Evolutionary conservation across 352 stramenopile genomes (phyloP), one percentile per base, ranked within the genome.

Genomic region (Phytophthora hybrid): DNA sequence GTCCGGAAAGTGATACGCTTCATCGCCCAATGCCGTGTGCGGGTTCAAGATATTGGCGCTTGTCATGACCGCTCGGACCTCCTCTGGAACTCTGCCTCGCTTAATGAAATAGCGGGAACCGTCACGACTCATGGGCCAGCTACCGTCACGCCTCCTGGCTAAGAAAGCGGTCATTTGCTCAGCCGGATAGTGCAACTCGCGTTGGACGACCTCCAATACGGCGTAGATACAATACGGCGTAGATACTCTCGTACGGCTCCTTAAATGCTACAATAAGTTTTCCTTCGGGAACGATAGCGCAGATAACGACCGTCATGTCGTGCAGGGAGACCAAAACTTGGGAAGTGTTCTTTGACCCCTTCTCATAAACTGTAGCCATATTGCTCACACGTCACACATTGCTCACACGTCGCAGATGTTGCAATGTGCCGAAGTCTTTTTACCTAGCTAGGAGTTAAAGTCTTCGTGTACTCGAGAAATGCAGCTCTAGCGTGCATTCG

Each of bases 391-490:
- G 37, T 18, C 34, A 16, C 34, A 44, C 14, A 44, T 44, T 44
- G 13, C 3, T 44, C 34, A 44, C 37, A 44, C 37, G 39, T 46
- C 39, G 39, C 39, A 46, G 39, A 46, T 46, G n/a, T 46, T 18
- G 39, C 26, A 31, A 31, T 31, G 29, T 31, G 7, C 13, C 41
- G 18, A 49, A 49, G 41, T 49, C 18, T 44, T 16, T 3, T 44
- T 44, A 44, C 13, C 34, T 78, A 65, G 39, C 34, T 65, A 55
- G 41, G 41, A 34, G 51, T 23, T 51, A 18, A 46, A 5, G 39
- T 21, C 4, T 59, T 74, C 10, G 74, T 69, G 60, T 85, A 87
- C 39, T 73, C 65, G 18, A 84, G 52, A 58, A 87, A 88, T 41
- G 65, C 70, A 41, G 55, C 13, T 70, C 57, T 74, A n/a, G 75